phyloP scores from a whole-genome alignment of 2,329 filamentous ascomycete genomes.

The Beauveria bassiana region DNA sequence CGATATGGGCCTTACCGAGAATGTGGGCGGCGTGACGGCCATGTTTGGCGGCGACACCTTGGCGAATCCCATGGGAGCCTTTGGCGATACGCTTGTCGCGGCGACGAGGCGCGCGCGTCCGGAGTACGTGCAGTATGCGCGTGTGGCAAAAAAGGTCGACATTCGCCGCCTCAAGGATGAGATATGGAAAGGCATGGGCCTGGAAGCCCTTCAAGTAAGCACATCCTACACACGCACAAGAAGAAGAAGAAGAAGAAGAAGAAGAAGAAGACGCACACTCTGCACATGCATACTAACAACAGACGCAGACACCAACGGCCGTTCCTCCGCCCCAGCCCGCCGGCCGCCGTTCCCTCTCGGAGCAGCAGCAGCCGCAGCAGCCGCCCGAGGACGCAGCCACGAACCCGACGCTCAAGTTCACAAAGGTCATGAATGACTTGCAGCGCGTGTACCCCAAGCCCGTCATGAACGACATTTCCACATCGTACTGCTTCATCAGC shows the following conservation, averaged over 20 bases:
- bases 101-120: conserved; percentile 55
- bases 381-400: conserved; percentile 26
- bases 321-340: not conserved
- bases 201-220: conserved; percentile 46
- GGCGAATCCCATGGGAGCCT: conserved; percentile 37
- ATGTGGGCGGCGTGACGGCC: conserved; percentile 40
- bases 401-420: conserved; percentile 68
- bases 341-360: conserved; percentile 5
- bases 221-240: not conserved
- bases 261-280: not conserved
- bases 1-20: conserved; percentile 37
- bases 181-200: conserved; percentile 58
- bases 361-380: conserved; percentile 26
- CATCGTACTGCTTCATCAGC: conserved; percentile 88
- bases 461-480: conserved; percentile 89
- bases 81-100: conserved; percentile 61
- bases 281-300: not conserved
- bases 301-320: conserved; percentile 1
- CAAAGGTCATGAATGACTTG: conserved; percentile 81
- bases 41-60: conserved; percentile 43
- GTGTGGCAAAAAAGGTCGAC: conserved; percentile 65
- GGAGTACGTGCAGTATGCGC: conserved; percentile 63
- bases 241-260: not conserved
- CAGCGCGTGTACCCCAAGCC: conserved; percentile 79
- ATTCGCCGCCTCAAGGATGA: conserved; percentile 62